Evolutionary conservation across 768 basidiomycete genomes (phyloP), one percentile per base, ranked within the genome.

Genomic region (Tremella fuciformis): DNA sequence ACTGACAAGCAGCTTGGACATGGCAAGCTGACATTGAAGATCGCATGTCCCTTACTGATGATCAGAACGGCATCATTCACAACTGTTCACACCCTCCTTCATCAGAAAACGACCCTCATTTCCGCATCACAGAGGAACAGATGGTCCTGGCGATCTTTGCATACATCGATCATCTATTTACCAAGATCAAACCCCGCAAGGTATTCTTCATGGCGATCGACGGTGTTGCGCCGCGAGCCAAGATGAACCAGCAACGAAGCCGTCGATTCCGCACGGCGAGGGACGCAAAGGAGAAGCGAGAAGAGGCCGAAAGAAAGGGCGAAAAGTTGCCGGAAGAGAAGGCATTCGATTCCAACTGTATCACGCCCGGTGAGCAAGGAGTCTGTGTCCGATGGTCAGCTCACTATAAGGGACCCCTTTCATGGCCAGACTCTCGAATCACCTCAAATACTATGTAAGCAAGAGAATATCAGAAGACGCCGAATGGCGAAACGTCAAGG

Each of bases 191-290:
- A 76, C 96, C 96, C 0, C 88, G 90, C 82, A 96, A 97, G 74
- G 80, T 96, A 13, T 97, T 98, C 78, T 98, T 96, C 78, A 94
- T 99, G 88, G 96, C 94, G 22, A 87, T 99, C 47, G 96, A 98
- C 75, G 94, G 94, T 49, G 93, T 97, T 13, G 94, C 94, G 0
- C 94, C 94, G 3, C 81, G 94, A 47, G 94, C 94, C 34, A 98
- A 99, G 83, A 96, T 97, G 94, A 99, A 99, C 75, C 94, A 98
- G 78, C 94, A 98, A 74, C 86, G 94, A 18, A 87, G 88, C 74
- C 82, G 94, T 39, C 85, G 93, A 47, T 99, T 98, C 80, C 81
- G 94, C 56, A 91, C 93, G 0, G 93, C 93, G 7, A 91, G 88
- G 78, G 94, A 97, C 76, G 89, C 88, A 2, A 87, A 83, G 66